Evolutionary conservation across 139 green algal genomes (phyloP).

Genomic region (Ettlia oleoabundans): DNA sequence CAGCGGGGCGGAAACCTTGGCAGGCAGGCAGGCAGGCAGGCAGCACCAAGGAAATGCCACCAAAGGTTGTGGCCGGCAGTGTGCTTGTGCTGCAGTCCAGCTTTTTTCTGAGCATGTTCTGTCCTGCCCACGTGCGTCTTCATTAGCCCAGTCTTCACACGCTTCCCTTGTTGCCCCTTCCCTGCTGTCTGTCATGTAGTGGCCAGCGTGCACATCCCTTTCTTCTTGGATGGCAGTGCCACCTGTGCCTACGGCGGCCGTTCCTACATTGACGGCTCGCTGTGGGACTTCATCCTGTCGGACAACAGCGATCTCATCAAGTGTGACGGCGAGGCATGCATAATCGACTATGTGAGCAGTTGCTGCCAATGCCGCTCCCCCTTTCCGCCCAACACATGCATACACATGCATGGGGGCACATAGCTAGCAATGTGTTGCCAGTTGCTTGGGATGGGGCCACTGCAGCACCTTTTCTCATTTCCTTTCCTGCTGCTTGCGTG

Average conservation of each 20-base stretch:
- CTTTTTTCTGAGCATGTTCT: no score
- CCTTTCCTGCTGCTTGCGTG: background rate
- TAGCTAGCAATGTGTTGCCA: no score
- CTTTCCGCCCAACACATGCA: background rate
- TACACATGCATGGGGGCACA: no score
- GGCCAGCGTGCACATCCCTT: conserved; percentile 68
- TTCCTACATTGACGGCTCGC: conserved; percentile 62
- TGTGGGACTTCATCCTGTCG: conserved; percentile 57
- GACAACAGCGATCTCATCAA: conserved; percentile 52
- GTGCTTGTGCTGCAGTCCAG: no score
- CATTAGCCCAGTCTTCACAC: background rate
- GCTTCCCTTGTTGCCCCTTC: background rate
- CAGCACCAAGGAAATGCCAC: background rate
- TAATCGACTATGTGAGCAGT: conserved; percentile 57
- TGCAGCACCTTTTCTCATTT: background rate
- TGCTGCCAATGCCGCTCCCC: background rate
- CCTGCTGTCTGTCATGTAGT: no score
- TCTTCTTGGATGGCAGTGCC: conserved; percentile 69
- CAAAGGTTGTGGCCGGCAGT: background rate
- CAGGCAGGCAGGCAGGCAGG: no score
- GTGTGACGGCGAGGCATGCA: conserved; percentile 39
- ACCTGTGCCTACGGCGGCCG: conserved; percentile 45
- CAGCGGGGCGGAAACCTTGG: no score
- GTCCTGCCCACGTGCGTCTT: background rate
- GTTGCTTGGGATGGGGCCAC: no score